Conservation (phyloP, 495 filamentous ascomycete genomes). For the Annulohypoxylon bovei region DNA sequence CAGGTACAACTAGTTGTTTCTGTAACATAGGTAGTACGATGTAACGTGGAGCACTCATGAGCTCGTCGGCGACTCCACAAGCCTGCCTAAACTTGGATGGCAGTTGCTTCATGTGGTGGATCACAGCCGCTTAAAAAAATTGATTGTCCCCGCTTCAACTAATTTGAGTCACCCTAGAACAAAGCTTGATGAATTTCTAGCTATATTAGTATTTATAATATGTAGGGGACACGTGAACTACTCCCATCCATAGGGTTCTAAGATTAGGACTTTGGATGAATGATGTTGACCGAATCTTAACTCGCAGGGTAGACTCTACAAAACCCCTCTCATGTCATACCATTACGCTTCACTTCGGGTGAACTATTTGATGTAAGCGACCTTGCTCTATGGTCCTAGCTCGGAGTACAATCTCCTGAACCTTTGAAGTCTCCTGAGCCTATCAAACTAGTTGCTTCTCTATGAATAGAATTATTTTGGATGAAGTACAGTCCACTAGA, state of each 20-base stretch:
- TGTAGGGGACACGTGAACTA: neutral
- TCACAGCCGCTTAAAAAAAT: neutral
- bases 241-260: neutral
- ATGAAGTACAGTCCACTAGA: neutral
- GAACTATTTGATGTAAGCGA: neutral
- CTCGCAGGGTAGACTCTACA: too few species aligned
- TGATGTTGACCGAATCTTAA: neutral
- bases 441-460: neutral
- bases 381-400: neutral
- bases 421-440: neutral
- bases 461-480: neutral
- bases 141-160: neutral
- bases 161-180: neutral
- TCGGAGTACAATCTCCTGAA: neutral
- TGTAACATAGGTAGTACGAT: neutral
- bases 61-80: neutral
- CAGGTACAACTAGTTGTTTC: neutral
- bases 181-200: neutral
- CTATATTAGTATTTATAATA: neutral
- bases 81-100: neutral
- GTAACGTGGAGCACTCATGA: neutral
- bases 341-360: neutral
- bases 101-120: neutral
- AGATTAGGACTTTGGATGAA: neutral
- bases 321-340: neutral